A percentile compares a stretch with the other conserved stretches of the same genome.
Conservation (phyloP, 129 eudicot species). For the Chrysanthemum makinoi region DNA sequence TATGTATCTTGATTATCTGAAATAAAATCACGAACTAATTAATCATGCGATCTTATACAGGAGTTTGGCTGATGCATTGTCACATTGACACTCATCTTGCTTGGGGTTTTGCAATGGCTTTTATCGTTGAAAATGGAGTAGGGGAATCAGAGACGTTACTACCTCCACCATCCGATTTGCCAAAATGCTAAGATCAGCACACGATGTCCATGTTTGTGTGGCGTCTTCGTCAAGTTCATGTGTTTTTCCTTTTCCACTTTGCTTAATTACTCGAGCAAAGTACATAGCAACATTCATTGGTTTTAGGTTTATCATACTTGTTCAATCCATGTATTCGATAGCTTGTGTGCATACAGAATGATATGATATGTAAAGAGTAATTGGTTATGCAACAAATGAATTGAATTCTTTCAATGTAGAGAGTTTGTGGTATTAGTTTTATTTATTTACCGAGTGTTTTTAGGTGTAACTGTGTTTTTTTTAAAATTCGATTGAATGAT, state of each 20-base stretch:
- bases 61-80: conserved; percentile 28
- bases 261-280: conserved; percentile 8
- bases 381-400: too few relatives aligned
- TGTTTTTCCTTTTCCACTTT: conserved; percentile 1
- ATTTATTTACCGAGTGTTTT: too few relatives aligned
- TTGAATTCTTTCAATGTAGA: too few relatives aligned
- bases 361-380: conserved; percentile 1
- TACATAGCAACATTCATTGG: not conserved
- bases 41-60: not conserved
- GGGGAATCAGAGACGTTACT: conserved; percentile 46
- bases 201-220: not conserved
- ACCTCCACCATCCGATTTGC: conserved; percentile 78
- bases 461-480: too few relatives aligned
- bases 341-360: conserved; percentile 20
- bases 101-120: conserved; percentile 80
- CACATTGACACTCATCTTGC: conserved; percentile 51
- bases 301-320: conserved; percentile 8
- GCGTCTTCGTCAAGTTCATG: not conserved
- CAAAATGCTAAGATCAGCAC: conserved; percentile 43
- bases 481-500: too few relatives aligned
- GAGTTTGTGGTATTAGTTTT: too few relatives aligned
- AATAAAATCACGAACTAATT: not conserved
- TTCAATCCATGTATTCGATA: not conserved
- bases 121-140: conserved; percentile 61
- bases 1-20: not conserved